Evolutionary conservation across 805 yeast species (phyloP).

Genomic region (Scheffersomyces lignosus): DNA sequence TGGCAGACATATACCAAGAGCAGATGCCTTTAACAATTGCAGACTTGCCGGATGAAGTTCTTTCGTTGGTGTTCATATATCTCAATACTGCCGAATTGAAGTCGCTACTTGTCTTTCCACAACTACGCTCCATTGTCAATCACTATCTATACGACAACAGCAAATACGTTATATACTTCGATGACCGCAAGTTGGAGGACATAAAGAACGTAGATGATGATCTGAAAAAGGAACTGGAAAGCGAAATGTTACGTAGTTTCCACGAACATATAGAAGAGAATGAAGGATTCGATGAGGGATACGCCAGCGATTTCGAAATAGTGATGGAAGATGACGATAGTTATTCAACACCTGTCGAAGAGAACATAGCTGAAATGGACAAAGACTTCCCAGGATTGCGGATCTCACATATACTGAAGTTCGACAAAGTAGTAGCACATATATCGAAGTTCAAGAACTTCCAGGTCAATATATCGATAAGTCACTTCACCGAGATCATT

Average conservation of each 20-base stretch:
- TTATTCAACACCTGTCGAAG: not conserved
- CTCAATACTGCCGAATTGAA: slow-evolving; percentile 5
- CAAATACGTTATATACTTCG: slow-evolving; percentile 5
- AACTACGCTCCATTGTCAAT: slow-evolving; percentile 4
- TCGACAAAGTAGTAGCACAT: not conserved
- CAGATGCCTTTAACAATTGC: no score
- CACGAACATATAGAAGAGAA: not conserved
- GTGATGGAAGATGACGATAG: not conserved
- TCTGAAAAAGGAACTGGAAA: not conserved
- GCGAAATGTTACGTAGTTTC: not conserved
- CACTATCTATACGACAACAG: slow-evolving; percentile 7
- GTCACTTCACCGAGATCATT: not conserved
- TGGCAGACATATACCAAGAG: no score
- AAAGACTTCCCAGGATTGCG: not conserved
- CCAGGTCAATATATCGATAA: not conserved
- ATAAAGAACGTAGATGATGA: no score
- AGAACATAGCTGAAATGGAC: not conserved
- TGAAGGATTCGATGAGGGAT: not conserved
- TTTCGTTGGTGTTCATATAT: slow-evolving; percentile 1
- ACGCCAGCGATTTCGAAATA: not conserved
- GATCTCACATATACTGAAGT: not conserved
- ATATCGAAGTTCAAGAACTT: not conserved
- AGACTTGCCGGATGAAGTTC: slow-evolving; percentile 9
- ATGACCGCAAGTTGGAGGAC: not conserved
- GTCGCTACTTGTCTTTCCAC: slow-evolving; percentile 3